Evolutionary conservation across 257 asterid genomes (phyloP), one percentile per base, ranked within the genome.

Genomic region (Solanum chiquidenum): DNA sequence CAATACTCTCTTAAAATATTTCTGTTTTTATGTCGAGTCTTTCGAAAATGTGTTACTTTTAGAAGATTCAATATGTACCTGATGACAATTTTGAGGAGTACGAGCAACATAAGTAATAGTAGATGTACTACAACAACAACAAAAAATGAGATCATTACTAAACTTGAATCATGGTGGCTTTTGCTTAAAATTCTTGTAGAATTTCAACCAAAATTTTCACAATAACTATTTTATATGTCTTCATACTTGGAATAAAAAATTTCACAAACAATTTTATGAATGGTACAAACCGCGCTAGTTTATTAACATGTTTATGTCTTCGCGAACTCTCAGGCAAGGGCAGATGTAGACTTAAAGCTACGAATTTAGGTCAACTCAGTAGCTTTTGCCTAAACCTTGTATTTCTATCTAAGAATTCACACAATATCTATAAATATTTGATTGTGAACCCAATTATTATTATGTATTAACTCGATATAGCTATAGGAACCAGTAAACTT

Each of bases 11-110:
- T 73, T 4, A 5, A 34, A 20, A 20, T 20, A 34, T 9, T 73
- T 2, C 0, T 4, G 1, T 55, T 6, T 55, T 10, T 3, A 4
- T 9, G 3, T 35, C 0, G 5, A 11, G 10, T 73, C 0, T 6
- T 35, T 18, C 1, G 2, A 35, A 73, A 73, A 35, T 4, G 0
- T 9, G 6, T 21, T 73, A 34, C 9, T 5, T 73, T 34, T 9
- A 35, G 20, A 35, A 13, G 5, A 35, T 73, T 6, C 3, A 35
- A 9, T 1, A 20, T 35, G 4, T 6, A 20, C 1, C 0, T 2
- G 5, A 20, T 9, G 49, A 5, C 18, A 74, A 74, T 20, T 74
- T 74, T 74, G 9, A 74, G 12, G 9, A 10, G 49, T 33, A 9
- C 10, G 18, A 34, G 10, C 31, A 35, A 21, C 18, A 21, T 9